Base-by-base conservation (phyloP, 169 alveolate species). In the Cryptosporidium bovis region DNA sequence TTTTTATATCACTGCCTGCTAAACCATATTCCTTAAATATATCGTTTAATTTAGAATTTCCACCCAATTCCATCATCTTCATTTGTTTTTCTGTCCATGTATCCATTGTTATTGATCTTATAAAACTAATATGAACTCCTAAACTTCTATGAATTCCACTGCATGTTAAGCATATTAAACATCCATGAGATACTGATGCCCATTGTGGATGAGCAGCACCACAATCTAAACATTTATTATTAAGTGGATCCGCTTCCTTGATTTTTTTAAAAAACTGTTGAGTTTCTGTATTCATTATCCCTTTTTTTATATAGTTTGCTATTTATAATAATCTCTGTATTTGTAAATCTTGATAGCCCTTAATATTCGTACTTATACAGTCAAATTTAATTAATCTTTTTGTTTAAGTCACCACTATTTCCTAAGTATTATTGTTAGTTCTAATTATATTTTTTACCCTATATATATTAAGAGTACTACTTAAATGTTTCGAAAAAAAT, bases 111-210 rank as follows among this genome's bases (percentile, higher is more conserved):
- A 95, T 91, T 62, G 97, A 95, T 90, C 97, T 95, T 51, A 97
- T 97, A 91, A 97, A 95, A 64, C 98, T 95, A 64, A 95, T 94
- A 64, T 95, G 97, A 4, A 96, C 97, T 1, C 99, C 99, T 82
- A 96, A 90, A 33, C 97, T 93, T 46, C 98, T 83, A 62, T 95
- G 98, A 13, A 90, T 91, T 1, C 98, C 97, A 50, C 99, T 95
- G 84, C 99, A 97, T 82, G 96, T 95, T 55, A 96, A 92, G 87
- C 99, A 97, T 50, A 97, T 92, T 91, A 96, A 95, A 66, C 96
- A 95, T 20, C 98, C 98, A 91, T 96, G 96, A 51, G 96, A 95
- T n/a, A 97, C 95, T 29, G 98, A 95, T 29, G 98, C 98, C 99
- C 99, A 97, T 68, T 96, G 94, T 8, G 99, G 99, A 13, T 96